These are phyloP conservation scores for Globisporangium carolinianum DNA, from an alignment of 352 stramenopile genomes.

Conservation along the genomic window DNA sequence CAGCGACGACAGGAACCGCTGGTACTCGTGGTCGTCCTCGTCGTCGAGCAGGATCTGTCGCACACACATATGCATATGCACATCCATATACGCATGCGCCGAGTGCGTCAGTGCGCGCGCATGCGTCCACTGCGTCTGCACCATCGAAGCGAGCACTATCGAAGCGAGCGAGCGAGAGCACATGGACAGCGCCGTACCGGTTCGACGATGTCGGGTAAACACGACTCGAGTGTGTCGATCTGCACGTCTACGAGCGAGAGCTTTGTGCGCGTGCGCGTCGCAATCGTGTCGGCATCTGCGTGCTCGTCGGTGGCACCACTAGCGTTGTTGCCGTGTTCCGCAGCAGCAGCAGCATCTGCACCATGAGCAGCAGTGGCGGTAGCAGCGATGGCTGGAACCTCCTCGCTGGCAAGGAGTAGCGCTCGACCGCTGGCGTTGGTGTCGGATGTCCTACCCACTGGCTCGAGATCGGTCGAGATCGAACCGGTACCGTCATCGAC, in stretches of 20 bases:
- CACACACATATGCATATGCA: neutral
- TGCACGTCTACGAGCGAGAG: constrained; percentile 69
- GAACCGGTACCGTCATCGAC: no score
- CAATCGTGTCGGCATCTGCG: constrained; percentile 40
- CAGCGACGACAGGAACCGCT: constrained; percentile 76
- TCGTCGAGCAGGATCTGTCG: constrained; percentile 16
- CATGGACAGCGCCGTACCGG: constrained; percentile 8
- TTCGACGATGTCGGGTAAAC: constrained; percentile 34
- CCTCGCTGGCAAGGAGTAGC: no score
- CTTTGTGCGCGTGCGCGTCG: constrained; percentile 62
- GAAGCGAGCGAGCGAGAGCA: no score
- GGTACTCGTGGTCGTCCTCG: constrained; percentile 63
- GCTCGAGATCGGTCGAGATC: no score
- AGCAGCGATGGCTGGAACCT: no score
- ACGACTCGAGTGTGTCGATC: constrained; percentile 64
- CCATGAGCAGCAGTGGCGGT: no score
- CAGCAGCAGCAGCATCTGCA: no score
- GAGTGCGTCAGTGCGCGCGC: neutral
- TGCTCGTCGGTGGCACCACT: neutral
- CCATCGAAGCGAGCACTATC: neutral
- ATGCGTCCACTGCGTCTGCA: no score
- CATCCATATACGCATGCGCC: no score
- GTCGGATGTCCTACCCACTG: no score
- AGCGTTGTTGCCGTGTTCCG: neutral
- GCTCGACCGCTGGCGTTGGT: no score